Evolutionary conservation across 2,329 filamentous ascomycete genomes (phyloP), one percentile per base, ranked within the genome.

Genomic region (Fusarium luffae): DNA sequence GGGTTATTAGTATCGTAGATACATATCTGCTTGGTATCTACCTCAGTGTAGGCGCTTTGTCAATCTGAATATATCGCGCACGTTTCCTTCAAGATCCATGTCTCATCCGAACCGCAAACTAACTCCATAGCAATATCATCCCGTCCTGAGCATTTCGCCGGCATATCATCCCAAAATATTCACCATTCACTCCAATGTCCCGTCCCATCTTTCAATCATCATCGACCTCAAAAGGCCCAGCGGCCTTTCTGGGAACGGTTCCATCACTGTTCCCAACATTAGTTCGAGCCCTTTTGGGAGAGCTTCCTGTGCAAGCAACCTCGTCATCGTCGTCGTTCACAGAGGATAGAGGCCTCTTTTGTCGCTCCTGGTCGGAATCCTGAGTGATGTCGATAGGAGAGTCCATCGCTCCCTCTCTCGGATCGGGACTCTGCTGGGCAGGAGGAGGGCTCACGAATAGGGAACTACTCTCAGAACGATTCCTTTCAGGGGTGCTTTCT

Each of bases 381-480:
- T 42, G 23, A 37, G 54, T 50, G n/a, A 59, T 28, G n/a, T 59
- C 51, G 16, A 46, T 48, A 0, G 62, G 54, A 7, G 16, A 44
- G 32, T n/a, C 16, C 6, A 8, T 42, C 6, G 16, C 16, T 27
- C 28, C 57, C 18, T 19, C 40, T 27, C 37, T 14, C 19, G 51
- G 48, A 16, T 65, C 54, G 2, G 69, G 44, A n/a, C 18, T n/a
- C 34, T 12, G 19, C 19, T 65, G 16, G 18, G 56, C 68, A 8
- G 49, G 40, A 2, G 70, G 71, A 9, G 70, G 56, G 28, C 69
- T 68, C 28, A 30, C 1, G 28, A 30, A 30, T 30, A 30, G 28
- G 12, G 28, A 30, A 4, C 28, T 72, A 4, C 28, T 72, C 27
- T 73, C 67, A n/a, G 54, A 62, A 5, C 70, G 54, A 16, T 9